These are phyloP conservation scores for Xerocomellus dryophilus DNA, from an alignment of 768 basidiomycete species.

Conservation along the genomic window DNA sequence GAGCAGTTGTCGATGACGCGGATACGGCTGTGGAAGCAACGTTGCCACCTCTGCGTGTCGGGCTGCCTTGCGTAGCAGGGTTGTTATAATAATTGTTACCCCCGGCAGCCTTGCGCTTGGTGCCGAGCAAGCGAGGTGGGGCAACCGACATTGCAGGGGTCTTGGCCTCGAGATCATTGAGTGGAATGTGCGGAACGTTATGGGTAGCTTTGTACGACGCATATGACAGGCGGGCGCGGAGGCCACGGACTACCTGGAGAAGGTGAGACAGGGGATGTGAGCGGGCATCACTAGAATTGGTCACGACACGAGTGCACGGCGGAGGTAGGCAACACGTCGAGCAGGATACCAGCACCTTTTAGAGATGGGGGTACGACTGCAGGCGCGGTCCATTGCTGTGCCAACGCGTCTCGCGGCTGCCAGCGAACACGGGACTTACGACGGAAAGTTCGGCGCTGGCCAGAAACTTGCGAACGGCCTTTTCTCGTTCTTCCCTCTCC, in stretches of 20 bases:
- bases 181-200: conserved; percentile 61
- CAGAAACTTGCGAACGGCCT: conserved; percentile 70
- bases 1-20: conserved; percentile 25
- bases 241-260: conserved; percentile 70
- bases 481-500: conserved; percentile 61
- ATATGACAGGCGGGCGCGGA: conserved; percentile 78
- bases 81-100: conserved; percentile 48
- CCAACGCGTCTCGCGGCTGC: conserved; percentile 48
- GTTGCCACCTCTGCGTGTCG: conserved; percentile 42
- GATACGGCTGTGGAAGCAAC: conserved; percentile 37
- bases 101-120: conserved; percentile 51
- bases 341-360: neutral
- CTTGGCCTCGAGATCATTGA: conserved; percentile 72
- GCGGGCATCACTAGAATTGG: conserved; percentile 11
- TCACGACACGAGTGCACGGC: conserved; percentile 7
- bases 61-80: conserved; percentile 47
- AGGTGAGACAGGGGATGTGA: conserved; percentile 32
- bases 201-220: conserved; percentile 82
- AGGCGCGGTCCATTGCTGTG: conserved; percentile 24
- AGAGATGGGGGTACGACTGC: conserved; percentile 4
- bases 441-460: conserved; percentile 78
- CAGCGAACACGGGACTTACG: conserved; percentile 49
- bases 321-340: neutral
- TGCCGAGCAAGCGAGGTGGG: conserved; percentile 52
- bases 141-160: conserved; percentile 42